Evolutionary conservation across 106 monocot species (phyloP), one percentile per base, ranked within the genome.

Genomic region (Apostasia shenzhenica): DNA sequence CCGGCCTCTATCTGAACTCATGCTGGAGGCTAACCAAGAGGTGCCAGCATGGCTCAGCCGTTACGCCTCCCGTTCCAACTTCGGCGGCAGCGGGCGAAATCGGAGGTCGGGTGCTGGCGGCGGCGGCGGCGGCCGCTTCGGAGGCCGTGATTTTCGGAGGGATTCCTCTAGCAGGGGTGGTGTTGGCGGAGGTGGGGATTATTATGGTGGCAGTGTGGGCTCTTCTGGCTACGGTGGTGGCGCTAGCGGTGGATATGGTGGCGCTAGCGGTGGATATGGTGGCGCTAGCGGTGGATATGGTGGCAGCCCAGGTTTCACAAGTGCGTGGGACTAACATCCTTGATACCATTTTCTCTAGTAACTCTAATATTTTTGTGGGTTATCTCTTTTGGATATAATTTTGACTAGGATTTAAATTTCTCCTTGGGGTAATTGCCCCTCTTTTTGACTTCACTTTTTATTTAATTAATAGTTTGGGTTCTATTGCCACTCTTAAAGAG

Each of bases 11-110:
- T 50, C 83, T 41, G 87, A 83, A 2, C 80, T 87, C 49, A 87
- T 87, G 87, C 83, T 75, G 72, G 87, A 87, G 52, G 71, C 87
- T 13, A 87, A 87, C 52, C 87, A 87, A 66, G 87, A 87, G 66
- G 83, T 87, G 5, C 87, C 87, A 8, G 70, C 71, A 2, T 87
- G 87, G 87, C 80, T 87, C 64, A 57, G 63, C 6, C 80, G 75
- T 43, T 83, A 83, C 63, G 80, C 87, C 26, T 44, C 74, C 44
- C 68, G 77, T 37, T 63, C 72, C 42, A 48, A 75, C 26, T 81
- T 59, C 61, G 64, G 71, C 43, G 80, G 81, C 0, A 75, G 82
- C 38, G 85, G 84, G 10, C 70, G 80, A 8, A 84, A 67, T 37
- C 69, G 80, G 11, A 63, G 83, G 4, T 61, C 76, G 50, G 79